phyloP scores from a whole-genome alignment of 768 basidiomycete genomes.

The Pulveroboletus frians region DNA sequence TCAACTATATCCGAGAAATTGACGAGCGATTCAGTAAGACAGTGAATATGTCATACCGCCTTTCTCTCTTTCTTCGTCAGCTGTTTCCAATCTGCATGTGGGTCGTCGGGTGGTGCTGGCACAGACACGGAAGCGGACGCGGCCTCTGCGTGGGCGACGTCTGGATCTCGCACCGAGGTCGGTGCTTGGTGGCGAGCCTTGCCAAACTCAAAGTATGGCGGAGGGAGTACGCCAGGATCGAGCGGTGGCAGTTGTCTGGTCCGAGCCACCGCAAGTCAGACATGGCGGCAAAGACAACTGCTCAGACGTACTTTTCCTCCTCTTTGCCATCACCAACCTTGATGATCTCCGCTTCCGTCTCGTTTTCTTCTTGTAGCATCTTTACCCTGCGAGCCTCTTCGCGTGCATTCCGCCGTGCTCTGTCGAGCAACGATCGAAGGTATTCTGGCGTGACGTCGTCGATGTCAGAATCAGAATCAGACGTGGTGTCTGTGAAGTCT shows the following conservation, averaged over 20 bases:
- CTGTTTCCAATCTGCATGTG: constrained; percentile 58
- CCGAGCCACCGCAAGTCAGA: neutral
- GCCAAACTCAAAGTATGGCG: constrained; percentile 57
- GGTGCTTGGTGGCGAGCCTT: constrained; percentile 40
- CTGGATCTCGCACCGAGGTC: constrained; percentile 54
- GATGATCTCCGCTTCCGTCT: constrained; percentile 39
- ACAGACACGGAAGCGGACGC: constrained; percentile 43
- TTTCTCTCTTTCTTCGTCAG: constrained; percentile 71
- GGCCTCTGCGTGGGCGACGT: constrained; percentile 47
- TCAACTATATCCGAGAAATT: constrained; percentile 41
- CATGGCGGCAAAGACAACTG: neutral
- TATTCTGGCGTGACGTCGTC: constrained; percentile 52
- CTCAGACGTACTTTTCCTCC: constrained; percentile 30
- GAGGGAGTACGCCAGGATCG: constrained; percentile 61
- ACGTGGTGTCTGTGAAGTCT: constrained; percentile 30
- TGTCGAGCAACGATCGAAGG: constrained; percentile 57
- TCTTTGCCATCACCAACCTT: constrained; percentile 37
- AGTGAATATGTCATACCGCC: constrained; percentile 42
- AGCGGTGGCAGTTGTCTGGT: constrained; percentile 54
- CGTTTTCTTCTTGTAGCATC: constrained; percentile 23
- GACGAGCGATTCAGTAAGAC: neutral
- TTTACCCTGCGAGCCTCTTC: constrained; percentile 26
- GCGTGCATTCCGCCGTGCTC: constrained; percentile 49
- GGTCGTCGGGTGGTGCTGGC: constrained; percentile 60
- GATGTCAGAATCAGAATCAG: constrained; percentile 31